Evolutionary conservation across 306 rosid species (phyloP).

Genomic region (Cyclanthera cordifolia): DNA sequence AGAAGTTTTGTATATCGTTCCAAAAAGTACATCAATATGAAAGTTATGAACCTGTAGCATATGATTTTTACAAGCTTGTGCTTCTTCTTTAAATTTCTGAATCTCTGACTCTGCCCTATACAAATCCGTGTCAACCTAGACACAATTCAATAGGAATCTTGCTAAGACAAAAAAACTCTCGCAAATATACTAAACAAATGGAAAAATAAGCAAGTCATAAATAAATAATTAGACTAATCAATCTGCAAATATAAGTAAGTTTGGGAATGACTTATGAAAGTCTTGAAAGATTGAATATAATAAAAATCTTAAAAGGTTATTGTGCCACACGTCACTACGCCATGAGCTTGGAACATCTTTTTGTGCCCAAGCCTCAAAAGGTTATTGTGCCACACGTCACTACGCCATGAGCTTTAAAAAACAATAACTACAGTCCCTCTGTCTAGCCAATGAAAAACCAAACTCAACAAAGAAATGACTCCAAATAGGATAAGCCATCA

Average conservation of each 20-base stretch:
- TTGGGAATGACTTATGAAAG: neutral
- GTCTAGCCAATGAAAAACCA: too few species aligned
- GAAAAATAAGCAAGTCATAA: neutral
- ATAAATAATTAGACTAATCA: neutral
- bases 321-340: too few species aligned
- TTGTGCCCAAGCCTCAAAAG: too few species aligned
- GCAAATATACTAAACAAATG: neutral
- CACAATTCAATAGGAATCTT: constrained; percentile 6
- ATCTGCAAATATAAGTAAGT: neutral
- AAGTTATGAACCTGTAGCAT: constrained; percentile 68
- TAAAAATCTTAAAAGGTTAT: too few species aligned
- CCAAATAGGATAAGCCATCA: too few species aligned
- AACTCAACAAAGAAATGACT: too few species aligned
- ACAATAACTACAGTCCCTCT: too few species aligned
- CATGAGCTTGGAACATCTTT: too few species aligned
- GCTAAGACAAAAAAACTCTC: neutral
- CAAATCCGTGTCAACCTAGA: constrained; percentile 50
- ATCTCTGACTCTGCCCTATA: constrained; percentile 55
- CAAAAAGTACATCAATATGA: neutral
- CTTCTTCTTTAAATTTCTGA: constrained; percentile 67
- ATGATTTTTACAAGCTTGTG: constrained; percentile 58
- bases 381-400: too few species aligned
- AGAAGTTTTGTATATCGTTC: too few species aligned
- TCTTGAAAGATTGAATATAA: neutral
- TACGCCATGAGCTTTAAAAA: too few species aligned